Conservation (phyloP, 2,329 filamentous ascomycete species). For the Hymenoscyphus occultus region DNA sequence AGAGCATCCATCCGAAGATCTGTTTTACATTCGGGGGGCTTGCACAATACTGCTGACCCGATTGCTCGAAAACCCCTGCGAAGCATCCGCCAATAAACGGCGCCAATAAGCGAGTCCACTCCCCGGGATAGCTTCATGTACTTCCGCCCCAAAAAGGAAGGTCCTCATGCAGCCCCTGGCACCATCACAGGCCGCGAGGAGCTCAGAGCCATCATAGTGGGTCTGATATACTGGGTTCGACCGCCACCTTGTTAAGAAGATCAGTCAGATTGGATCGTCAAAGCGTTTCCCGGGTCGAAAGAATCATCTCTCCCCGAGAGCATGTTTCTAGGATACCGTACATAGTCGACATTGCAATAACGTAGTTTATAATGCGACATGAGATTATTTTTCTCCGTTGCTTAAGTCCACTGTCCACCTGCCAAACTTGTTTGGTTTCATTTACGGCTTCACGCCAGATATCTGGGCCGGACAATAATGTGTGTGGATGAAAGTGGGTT, state of each 20-base stretch:
- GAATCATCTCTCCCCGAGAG: not conserved
- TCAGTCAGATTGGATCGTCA: not conserved
- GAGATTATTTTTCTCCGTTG: not conserved
- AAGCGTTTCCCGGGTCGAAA: conserved; percentile 1
- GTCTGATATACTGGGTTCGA: not conserved
- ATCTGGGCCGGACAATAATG: not conserved
- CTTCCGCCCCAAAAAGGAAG: not conserved
- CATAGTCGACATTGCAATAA: not conserved
- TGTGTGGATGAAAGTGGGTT: too few species aligned
- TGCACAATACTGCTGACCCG: not conserved
- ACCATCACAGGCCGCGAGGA: not conserved
- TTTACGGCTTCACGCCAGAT: not conserved
- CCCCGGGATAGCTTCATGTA: not conserved
- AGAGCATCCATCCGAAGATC: not conserved
- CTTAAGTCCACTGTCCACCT: too few species aligned
- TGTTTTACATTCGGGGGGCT: not conserved
- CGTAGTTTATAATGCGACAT: not conserved
- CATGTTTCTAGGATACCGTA: not conserved
- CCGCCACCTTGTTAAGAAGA: not conserved
- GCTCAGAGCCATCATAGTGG: not conserved
- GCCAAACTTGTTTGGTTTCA: not conserved
- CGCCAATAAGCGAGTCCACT: not conserved
- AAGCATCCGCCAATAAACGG: not conserved
- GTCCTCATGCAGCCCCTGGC: not conserved
- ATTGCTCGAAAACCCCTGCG: not conserved